These are phyloP conservation scores for Lantana camara DNA, from an alignment of 257 asterid species.

Conservation along the genomic window DNA sequence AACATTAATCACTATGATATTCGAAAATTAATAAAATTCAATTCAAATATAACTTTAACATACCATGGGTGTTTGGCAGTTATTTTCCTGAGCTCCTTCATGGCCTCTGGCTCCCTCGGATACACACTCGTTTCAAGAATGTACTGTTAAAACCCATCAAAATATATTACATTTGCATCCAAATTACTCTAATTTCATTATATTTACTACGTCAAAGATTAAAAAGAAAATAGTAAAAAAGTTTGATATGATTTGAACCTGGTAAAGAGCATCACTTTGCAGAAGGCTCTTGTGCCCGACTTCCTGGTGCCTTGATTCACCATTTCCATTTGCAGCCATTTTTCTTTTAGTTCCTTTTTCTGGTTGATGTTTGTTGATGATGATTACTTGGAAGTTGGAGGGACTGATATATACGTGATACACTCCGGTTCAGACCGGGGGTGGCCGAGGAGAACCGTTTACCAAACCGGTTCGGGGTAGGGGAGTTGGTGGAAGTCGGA, in stretches of 20 bases:
- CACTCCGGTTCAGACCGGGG: slow-evolving; percentile 40
- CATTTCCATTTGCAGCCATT: slow-evolving; percentile 40
- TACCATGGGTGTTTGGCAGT: slow-evolving; percentile 95
- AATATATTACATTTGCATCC: too few relatives aligned
- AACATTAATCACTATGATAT: neutral
- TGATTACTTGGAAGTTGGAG: slow-evolving; percentile 27
- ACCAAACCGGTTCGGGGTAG: slow-evolving; percentile 27
- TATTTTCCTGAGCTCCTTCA: slow-evolving; percentile 87
- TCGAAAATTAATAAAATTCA: too few relatives aligned
- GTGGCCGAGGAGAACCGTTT: slow-evolving; percentile 21
- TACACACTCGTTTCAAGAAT: slow-evolving; percentile 89
- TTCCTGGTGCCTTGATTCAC: slow-evolving; percentile 69
- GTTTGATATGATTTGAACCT: slow-evolving; percentile 29
- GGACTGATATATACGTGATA: slow-evolving; percentile 30
- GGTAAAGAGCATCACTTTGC: slow-evolving; percentile 81
- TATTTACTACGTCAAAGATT: too few relatives aligned
- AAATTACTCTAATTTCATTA: too few relatives aligned
- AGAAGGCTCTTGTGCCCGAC: slow-evolving; percentile 92
- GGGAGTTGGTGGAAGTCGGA: slow-evolving; percentile 41
- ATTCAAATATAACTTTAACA: neutral
- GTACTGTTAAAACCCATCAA: slow-evolving; percentile 45
- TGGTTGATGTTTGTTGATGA: too few relatives aligned
- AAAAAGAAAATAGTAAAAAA: neutral
- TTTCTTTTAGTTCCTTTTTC: too few relatives aligned
- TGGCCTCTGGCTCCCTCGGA: slow-evolving; percentile 83